Base-by-base conservation (phyloP, 805 yeast species). In the Wickerhamomyces ciferrii region DNA sequence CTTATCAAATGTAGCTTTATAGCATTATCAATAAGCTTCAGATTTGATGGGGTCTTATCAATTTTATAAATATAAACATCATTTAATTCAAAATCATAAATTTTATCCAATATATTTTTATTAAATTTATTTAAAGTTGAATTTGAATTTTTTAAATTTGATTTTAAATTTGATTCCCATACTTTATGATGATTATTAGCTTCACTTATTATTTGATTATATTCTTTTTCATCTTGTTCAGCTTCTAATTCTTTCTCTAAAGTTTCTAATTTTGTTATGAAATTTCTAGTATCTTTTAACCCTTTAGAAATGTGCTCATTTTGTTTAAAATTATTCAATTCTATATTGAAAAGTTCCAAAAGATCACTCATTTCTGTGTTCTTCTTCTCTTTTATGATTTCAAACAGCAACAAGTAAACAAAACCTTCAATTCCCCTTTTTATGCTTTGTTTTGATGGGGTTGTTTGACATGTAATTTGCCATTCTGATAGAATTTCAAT, bases 1-100 rank as follows among this genome's bases (percentile, higher is more conserved):
- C 81, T 62, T 11, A 72, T 58, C 19, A 78, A 57, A 53, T 78
- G 81, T 46, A 69, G 62, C 19, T 69, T 68, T 10, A 78, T 65
- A 1, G 79, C 78, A 17, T 60, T 58, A 31, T 72, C 66, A 19
- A 76, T 62, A 32, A 60, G 50, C 10, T 49, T 43, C 45, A 54
- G 42, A 36, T 48, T 53, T 17, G 53, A 19, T 5, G 54, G 47
- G 2, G 61, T 55, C 31, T 50, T 55, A 2, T 52, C 53, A 11
- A 69, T 50, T 40, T 59, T 61, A 43, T 68, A 61, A n/a, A 61
- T 53, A 42, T 68, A 68, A 11, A 65, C 64, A 29, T 62, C 59
- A 41, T 62, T 66, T 10, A 68, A 43, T 11, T 64, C 62, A 44
- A 61, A 59, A 11, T 63, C 68, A 41, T 61, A 58, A 29, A 66